Base-by-base conservation (phyloP, 1,139 yeast species). In the Groenewaldozyma auringiensis region DNA sequence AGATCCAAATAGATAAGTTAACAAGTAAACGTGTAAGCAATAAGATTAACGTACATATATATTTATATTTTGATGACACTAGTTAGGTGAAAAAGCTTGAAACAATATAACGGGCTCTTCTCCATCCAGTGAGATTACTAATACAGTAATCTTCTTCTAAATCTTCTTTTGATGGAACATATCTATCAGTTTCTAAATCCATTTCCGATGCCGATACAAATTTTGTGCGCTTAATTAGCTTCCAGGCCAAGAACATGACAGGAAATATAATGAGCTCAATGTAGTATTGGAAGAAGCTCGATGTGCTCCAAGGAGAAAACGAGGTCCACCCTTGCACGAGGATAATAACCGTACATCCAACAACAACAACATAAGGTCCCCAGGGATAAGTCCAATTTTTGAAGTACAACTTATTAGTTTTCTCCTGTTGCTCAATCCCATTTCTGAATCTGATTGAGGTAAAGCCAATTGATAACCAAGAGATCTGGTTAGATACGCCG, bases 311-410 rank as follows among this genome's bases (percentile, higher is more conserved):
- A 6, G 85, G 85, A 2, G 75, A 67, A 50, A 79, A 76, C 1
- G 80, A 63, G 3, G 76, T 60, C 85, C 80, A 80, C 16, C 85
- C 85, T 56, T 79, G 83, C 21, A 81, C 76, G 9, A 79, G 60
- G 41, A 78, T 68, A 44, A 80, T 68, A 14, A 78, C 58, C 1
- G 68, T 50, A 22, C 76, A 70, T 49, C 74, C 70, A 21, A 71
- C 51, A 2, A 78, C 74, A 35, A 74, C 76, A 44, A 75, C 66
- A 62, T 72, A 78, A 13, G 83, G 78, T n/a, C 83, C 83, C 57
- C 65, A 78, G 21, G 85, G 85, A 55, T 77, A 78, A 6, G 80
- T 72, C 66, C 75, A 70, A 47, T 81, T 75, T 45, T 59, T 69
- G 64, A 67, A 79, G 11, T 41, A 40, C 40, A 58, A 52, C 39